A percentile compares a stretch with the other conserved stretches of the same genome.
Evolutionary conservation across 2,329 filamentous ascomycete species (phyloP).

Genomic region (Aspergillus ochraceoroseus): DNA sequence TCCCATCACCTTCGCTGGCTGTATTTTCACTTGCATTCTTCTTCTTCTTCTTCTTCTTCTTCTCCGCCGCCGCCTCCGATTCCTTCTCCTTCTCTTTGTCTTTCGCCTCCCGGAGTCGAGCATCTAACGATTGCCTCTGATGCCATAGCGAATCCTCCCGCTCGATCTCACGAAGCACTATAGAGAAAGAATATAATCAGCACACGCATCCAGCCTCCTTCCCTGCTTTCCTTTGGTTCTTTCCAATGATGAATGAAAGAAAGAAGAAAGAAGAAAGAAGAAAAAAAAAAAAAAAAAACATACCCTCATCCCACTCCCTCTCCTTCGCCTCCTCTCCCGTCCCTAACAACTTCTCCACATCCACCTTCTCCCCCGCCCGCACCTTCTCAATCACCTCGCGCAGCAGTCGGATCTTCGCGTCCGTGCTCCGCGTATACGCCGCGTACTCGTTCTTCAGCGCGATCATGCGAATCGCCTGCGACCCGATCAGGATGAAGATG

Average conservation of each 20-base stretch:
- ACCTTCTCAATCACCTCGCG: conserved; percentile 56
- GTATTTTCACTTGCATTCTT: conserved; percentile 20
- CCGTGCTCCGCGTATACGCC: conserved; percentile 68
- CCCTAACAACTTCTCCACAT: conserved; percentile 77
- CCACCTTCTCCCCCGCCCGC: conserved; percentile 57
- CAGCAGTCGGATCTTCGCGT: conserved; percentile 71
- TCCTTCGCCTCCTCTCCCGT: conserved; percentile 71
- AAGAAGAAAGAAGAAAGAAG: background rate
- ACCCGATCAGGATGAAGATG: conserved; percentile 83
- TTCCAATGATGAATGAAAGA: background rate
- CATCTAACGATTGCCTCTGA: too few species aligned
- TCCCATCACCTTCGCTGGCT: conserved; percentile 13
- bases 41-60: conserved; percentile 41
- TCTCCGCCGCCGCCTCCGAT: conserved; percentile 37
- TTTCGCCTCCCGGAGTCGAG: too few species aligned
- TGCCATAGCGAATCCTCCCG: conserved; percentile 40
- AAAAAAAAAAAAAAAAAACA: conserved; percentile 25
- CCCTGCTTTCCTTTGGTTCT: too few species aligned
- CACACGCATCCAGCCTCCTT: conserved; percentile 2
- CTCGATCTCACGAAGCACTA: conserved; percentile 40
- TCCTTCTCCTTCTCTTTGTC: conserved; percentile 25
- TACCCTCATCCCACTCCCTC: conserved; percentile 81
- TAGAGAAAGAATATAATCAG: conserved; percentile 6
- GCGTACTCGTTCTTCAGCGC: conserved; percentile 69
- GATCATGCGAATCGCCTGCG: conserved; percentile 92